Conservation (phyloP, 768 basidiomycete species). For the Agrocybe pediades region DNA sequence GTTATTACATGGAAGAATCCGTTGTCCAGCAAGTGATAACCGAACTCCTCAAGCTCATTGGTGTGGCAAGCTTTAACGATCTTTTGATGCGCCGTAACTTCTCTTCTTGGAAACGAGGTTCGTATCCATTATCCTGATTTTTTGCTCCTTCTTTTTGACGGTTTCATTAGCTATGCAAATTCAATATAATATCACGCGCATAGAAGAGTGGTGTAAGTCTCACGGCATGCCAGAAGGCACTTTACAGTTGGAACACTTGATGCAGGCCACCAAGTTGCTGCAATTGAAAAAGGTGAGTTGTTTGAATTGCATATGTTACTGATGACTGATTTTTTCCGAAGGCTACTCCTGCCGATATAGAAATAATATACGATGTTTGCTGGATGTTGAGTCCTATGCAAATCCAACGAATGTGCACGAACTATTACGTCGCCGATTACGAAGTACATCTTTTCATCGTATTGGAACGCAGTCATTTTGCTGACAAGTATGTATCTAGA, state of each 20-base stretch:
- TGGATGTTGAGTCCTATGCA: constrained; percentile 99
- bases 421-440: constrained; percentile 99
- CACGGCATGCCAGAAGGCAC: constrained; percentile 99
- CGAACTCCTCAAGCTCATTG: constrained; percentile 93
- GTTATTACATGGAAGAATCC: constrained; percentile 97
- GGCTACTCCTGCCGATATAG: constrained; percentile 94
- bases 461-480: neutral
- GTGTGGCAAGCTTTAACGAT: constrained; percentile 97
- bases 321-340: constrained; percentile 26
- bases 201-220: constrained; percentile 99
- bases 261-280: constrained; percentile 98
- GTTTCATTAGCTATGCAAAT: constrained; percentile 91
- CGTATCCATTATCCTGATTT: constrained; percentile 20
- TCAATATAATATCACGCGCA: constrained; percentile 97
- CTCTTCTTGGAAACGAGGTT: constrained; percentile 99
- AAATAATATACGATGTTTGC: constrained; percentile 99
- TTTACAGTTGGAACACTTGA: constrained; percentile 95
- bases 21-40: constrained; percentile 95
- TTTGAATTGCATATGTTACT: neutral
- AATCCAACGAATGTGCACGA: constrained; percentile 98
- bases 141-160: neutral
- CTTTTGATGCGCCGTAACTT: constrained; percentile 98
- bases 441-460: constrained; percentile 59
- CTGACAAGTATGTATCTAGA: constrained; percentile 44
- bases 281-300: constrained; percentile 90